Evolutionary conservation across 2,329 filamentous ascomycete genomes (phyloP), one percentile per base, ranked within the genome.

Genomic region (Blumeria graminis): DNA sequence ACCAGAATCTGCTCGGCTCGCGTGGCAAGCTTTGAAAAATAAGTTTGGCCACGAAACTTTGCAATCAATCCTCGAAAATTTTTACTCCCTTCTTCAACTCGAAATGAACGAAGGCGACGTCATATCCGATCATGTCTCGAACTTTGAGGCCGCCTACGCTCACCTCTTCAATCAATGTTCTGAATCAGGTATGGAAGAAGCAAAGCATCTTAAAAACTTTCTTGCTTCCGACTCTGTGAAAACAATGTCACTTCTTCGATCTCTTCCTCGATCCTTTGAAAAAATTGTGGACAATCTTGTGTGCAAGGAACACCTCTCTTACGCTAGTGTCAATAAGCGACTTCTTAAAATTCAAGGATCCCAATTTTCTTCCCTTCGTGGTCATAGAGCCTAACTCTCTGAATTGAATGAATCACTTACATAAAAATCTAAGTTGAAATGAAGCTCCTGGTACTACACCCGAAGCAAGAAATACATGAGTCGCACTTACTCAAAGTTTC

Each of bases 221-320:
- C 33, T 41, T 16, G 51, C 51, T 14, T 39, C 16, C 33, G 51
- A 54, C 18, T 54, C 51, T 16, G 51, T 54, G 3, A 54, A 54
- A 54, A 54, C 34, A 11, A 54, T 54, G 51, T 22, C 51, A 28
- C 41, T 54, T 54, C 51, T 54, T 14, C 18, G 35, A 16, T 39
- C 51, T 41, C 18, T 54, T 16, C 51, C 51, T 28, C 35, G 8
- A 22, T 54, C 16, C 41, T 54, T 54, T 28, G 51, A 54, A 39
- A 54, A 54, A 6, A 36, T 54, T 39, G 35, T 54, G 28, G 51
- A 54, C 33, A 54, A 54, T 36, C 51, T 54, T 28, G 41, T 54
- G 51, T 54, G 16, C 34, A 54, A 54, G 35, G 51, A 39, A 34
- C 35, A 36, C 32, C 10, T 54, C n/a, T 39, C 35, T 28, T 54